Percentiles rank a stretch among this genome's conserved stretches.
Conservation (phyloP, 805 yeast species). For the Saturnispora besseyi region DNA sequence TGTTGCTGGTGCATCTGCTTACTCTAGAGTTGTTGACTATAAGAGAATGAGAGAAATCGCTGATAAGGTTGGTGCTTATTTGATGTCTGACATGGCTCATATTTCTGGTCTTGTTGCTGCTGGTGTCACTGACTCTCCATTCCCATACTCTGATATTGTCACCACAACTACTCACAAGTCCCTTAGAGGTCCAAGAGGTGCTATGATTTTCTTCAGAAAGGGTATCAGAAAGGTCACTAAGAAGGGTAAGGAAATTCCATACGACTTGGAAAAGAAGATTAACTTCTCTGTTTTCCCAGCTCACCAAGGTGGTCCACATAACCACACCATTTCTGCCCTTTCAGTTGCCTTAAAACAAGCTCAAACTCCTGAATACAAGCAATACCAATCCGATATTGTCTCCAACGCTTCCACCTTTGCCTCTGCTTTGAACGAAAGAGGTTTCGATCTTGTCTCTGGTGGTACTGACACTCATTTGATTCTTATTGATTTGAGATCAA, state of each 20-base stretch:
- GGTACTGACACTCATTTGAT: constrained; percentile 99
- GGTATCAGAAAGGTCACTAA: constrained; percentile 86
- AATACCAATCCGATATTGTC: constrained; percentile 81
- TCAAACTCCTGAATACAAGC: constrained; percentile 78
- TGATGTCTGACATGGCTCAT: constrained; percentile 97
- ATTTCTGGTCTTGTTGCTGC: constrained; percentile 95
- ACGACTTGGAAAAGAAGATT: constrained; percentile 90
- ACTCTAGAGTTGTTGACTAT: constrained; percentile 94
- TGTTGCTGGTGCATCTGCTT: constrained; percentile 98
- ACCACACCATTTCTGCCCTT: constrained; percentile 95
- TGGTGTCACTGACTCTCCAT: constrained; percentile 91
- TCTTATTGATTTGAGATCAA: constrained; percentile 77
- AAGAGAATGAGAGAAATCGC: constrained; percentile 94
- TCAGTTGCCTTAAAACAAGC: constrained; percentile 97
- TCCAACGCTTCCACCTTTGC: constrained; percentile 84
- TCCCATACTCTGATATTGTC: constrained; percentile 94
- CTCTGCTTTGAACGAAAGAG: constrained; percentile 56
- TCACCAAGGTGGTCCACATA: constrained; percentile 99
- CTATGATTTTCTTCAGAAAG: constrained; percentile 97
- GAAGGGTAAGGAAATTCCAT: constrained; percentile 84
- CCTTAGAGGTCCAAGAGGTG: constrained; percentile 98
- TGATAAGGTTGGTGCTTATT: constrained; percentile 93
- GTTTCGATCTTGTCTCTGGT: constrained; percentile 77
- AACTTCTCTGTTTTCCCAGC: constrained; percentile 99
- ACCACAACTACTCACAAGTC: constrained; percentile 99